phyloP scores from a whole-genome alignment of 352 stramenopile species.

The Phytopythium mirpurense region DNA sequence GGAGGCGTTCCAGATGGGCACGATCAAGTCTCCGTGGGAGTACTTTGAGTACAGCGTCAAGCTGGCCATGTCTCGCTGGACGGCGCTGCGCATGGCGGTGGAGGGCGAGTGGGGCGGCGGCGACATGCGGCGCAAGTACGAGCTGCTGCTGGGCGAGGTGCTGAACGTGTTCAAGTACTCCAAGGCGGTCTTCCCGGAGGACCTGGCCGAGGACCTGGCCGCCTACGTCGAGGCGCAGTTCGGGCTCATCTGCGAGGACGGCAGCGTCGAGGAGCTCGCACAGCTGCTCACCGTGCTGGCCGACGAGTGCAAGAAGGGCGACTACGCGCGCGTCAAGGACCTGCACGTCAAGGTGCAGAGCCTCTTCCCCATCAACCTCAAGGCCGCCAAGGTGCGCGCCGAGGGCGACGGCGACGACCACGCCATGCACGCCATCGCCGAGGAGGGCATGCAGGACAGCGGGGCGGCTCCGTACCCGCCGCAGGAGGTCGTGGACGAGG shows the following conservation, averaged over 20 bases:
- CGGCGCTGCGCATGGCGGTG: constrained; percentile 77
- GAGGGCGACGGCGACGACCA: constrained; percentile 24
- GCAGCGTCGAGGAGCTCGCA: constrained; percentile 65
- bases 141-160: constrained; percentile 76
- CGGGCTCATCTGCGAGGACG: constrained; percentile 72
- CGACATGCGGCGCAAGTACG: constrained; percentile 76
- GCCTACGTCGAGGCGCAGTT: constrained; percentile 77
- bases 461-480: constrained; percentile 12
- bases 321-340: constrained; percentile 58
- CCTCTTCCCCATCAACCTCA: constrained; percentile 78
- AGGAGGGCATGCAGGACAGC: constrained; percentile 23
- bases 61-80: constrained; percentile 72
- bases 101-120: constrained; percentile 81
- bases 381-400: constrained; percentile 57
- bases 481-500: constrained; percentile 47
- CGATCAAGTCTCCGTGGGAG: constrained; percentile 75
- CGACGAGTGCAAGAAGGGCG: constrained; percentile 74
- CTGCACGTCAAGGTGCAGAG: constrained; percentile 71
- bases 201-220: constrained; percentile 61
- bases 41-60: constrained; percentile 84
- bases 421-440: constrained; percentile 21
- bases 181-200: constrained; percentile 59
- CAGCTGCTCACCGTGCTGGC: constrained; percentile 58
- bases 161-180: constrained; percentile 81
- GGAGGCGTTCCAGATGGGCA: constrained; percentile 35